Evolutionary conservation across 169 alveolate species (phyloP).

Genomic region (Plasmodium sp.): DNA sequence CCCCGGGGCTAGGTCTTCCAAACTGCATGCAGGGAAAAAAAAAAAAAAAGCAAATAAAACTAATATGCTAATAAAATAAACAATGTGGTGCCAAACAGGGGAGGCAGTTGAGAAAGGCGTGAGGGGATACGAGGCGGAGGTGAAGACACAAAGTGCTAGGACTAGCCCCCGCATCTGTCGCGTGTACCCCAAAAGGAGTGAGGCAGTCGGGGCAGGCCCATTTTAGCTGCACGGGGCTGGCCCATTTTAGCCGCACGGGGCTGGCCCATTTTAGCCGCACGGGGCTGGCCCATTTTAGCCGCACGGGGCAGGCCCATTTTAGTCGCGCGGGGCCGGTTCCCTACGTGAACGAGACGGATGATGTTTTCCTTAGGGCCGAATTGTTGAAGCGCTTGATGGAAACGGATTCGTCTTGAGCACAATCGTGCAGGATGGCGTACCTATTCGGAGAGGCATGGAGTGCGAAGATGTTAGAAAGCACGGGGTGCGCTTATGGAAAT

Average conservation of each 20-base stretch:
- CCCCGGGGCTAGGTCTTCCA: constrained; percentile 43
- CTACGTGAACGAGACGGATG: constrained; percentile 50
- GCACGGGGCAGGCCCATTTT: background rate
- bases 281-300: background rate
- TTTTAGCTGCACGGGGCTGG: too few relatives aligned
- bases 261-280: background rate
- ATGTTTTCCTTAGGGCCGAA: constrained; percentile 11
- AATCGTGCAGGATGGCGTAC: constrained; percentile 62
- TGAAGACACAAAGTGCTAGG: background rate
- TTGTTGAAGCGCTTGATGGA: constrained; percentile 45
- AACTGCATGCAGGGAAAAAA: background rate
- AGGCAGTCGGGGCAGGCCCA: background rate
- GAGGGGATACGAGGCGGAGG: background rate
- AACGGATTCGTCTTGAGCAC: constrained; percentile 25
- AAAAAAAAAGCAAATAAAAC: background rate
- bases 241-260: background rate
- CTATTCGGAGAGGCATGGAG: background rate
- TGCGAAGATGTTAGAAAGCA: background rate
- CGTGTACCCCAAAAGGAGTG: background rate
- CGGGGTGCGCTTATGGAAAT: background rate
- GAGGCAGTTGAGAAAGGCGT: background rate
- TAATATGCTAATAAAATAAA: background rate
- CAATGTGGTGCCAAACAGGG: background rate
- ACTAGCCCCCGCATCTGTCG: background rate
- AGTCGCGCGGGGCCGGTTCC: background rate